Conservation (phyloP, 2,329 filamentous ascomycete genomes). For the Fusarium algeriense region DNA sequence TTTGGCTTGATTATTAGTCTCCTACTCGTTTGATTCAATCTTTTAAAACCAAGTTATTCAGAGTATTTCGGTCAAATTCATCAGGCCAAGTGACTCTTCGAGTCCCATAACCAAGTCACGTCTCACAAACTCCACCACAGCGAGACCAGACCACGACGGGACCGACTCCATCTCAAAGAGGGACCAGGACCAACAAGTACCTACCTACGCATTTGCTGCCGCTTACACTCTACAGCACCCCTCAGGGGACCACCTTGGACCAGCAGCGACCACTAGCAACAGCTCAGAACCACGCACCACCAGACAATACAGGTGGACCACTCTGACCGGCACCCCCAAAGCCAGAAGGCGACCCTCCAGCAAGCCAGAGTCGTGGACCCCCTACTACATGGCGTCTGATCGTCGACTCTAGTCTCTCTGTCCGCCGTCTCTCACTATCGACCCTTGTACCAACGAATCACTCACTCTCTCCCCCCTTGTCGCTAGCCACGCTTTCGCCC, state of each 20-base stretch:
- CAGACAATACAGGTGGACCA: slow-evolving; percentile 43
- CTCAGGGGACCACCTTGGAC: slow-evolving; percentile 43
- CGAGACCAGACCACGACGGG: slow-evolving; percentile 27
- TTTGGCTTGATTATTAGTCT: slow-evolving; percentile 28
- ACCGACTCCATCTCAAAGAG: slow-evolving; percentile 34
- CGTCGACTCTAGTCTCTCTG: slow-evolving; percentile 42
- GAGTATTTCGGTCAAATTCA: slow-evolving; percentile 23
- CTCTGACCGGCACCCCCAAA: slow-evolving; percentile 42
- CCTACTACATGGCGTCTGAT: slow-evolving; percentile 46
- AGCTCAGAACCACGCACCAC: slow-evolving; percentile 41
- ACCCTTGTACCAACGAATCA: slow-evolving; percentile 45
- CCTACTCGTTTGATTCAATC: slow-evolving; percentile 23
- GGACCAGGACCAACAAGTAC: slow-evolving; percentile 36
- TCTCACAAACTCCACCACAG: slow-evolving; percentile 28
- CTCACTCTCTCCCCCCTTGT: slow-evolving; percentile 11
- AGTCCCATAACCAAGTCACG: slow-evolving; percentile 40
- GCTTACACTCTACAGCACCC: slow-evolving; percentile 36
- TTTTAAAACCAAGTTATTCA: slow-evolving; percentile 15
- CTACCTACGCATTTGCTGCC: slow-evolving; percentile 21
- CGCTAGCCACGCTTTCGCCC: slow-evolving; percentile 41
- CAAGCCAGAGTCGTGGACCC: slow-evolving; percentile 36
- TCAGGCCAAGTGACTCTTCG: slow-evolving; percentile 38
- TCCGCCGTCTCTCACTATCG: slow-evolving; percentile 25
- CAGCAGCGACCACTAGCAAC: slow-evolving; percentile 37
- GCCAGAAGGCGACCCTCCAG: slow-evolving; percentile 37